Evolutionary conservation across 805 yeast genomes (phyloP), one percentile per base, ranked within the genome.

Genomic region (Kregervanrija delftensis): DNA sequence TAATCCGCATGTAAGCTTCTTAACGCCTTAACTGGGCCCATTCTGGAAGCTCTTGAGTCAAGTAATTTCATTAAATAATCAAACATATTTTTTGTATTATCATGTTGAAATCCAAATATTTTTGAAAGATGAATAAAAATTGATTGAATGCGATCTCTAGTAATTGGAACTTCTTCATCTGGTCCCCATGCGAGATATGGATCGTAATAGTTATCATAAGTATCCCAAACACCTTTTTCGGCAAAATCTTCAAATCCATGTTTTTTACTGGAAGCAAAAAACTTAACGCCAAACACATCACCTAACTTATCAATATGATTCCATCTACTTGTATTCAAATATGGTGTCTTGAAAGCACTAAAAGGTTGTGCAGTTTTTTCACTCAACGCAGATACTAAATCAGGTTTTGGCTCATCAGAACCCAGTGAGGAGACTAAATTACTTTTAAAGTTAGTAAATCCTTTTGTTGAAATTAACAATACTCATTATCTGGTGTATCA

Each of bases 11-110:
- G 90, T 9, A 84, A 54, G 0, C 84, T 69, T 42, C 67, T 64
- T 37, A 84, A 68, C 1, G 90, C 87, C 17, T 65, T 66, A 4
- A 47, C 50, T 0, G 86, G 76, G 1, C 74, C 68, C 76, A 79
- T 73, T 52, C 91, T 68, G 1, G 87, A 75, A 1, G 88, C 76
- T 50, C 89, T 69, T 0, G 88, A 81, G 53, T 83, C 89, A 34
- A 83, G 66, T 49, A 81, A 60, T 51, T 76, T 66, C 74, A 83
- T 64, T 35, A 82, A 59, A 47, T 77, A 77, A 53, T 81, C 88
- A 64, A 74, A 81, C 77, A 82, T 81, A 54, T 83, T 84, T 46
- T 69, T 69, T 16, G 81, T 71, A 48, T 73, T 81, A 58, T 83
- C 89, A 39, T 61, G 56, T 57, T 86, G 93, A 57, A 84, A 85